phyloP scores from a whole-genome alignment of 192 early-diverging fungal genomes.

The Funneliformis mosseae region DNA sequence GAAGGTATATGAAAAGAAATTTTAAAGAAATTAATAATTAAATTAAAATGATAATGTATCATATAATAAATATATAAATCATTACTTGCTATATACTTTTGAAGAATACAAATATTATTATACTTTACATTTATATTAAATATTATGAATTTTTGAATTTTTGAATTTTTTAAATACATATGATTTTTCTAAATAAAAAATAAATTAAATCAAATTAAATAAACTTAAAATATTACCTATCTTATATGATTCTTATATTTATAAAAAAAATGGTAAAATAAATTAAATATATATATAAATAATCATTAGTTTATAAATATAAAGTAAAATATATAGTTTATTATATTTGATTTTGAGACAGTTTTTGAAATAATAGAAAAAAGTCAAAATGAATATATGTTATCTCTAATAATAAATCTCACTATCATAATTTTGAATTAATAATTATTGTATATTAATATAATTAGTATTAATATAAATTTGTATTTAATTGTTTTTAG shows the following conservation, averaged over 20 bases:
- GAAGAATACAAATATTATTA: background rate
- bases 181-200: background rate
- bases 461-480: conserved; percentile 6
- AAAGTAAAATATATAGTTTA: conserved; percentile 6
- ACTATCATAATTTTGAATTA: conserved; percentile 8
- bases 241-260: background rate
- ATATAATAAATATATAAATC: background rate
- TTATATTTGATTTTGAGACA: background rate
- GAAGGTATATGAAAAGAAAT: too few relatives aligned
- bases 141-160: background rate
- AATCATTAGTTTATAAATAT: background rate
- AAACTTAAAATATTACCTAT: background rate
- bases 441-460: conserved; percentile 4
- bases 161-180: background rate
- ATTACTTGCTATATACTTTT: background rate
- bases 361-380: conserved; percentile 7
- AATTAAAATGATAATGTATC: background rate
- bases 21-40: background rate
- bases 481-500: background rate
- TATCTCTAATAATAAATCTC: background rate
- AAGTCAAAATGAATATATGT: conserved; percentile 4
- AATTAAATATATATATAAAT: background rate
- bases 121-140: background rate
- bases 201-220: background rate
- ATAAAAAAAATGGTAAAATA: background rate